phyloP scores from a whole-genome alignment of 2,329 filamentous ascomycete species.

The Arachnomyces sp. region DNA sequence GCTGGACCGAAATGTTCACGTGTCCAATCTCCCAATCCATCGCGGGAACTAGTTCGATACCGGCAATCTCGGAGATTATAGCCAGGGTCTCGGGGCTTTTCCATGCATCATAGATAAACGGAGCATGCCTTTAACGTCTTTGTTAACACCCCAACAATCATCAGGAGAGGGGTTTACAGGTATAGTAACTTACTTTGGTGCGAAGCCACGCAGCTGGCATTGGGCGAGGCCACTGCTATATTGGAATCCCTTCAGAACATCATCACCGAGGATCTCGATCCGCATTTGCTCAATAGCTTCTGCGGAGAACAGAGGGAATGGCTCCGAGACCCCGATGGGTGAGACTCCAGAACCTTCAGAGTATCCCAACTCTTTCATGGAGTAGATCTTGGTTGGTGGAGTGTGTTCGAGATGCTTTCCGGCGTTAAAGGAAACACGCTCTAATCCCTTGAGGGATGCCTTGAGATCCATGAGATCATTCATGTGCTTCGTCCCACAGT shows the following conservation, averaged over 20 bases:
- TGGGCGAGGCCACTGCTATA: constrained; percentile 52
- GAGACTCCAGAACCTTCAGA: constrained; percentile 51
- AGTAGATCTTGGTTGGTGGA: constrained; percentile 43
- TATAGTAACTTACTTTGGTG: constrained; percentile 41
- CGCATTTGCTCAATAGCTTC: constrained; percentile 56
- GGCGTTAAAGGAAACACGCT: constrained; percentile 42
- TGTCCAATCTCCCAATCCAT: constrained; percentile 51
- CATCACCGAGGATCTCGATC: constrained; percentile 50
- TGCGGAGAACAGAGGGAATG: constrained; percentile 54
- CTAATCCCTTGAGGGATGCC: constrained; percentile 12
- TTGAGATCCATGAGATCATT: constrained; percentile 26
- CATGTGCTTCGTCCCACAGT: constrained; percentile 10
- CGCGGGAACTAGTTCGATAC: constrained; percentile 46
- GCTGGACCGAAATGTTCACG: constrained; percentile 47
- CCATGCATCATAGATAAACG: constrained; percentile 58
- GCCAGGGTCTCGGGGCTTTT: constrained; percentile 43
- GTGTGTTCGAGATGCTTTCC: constrained; percentile 48
- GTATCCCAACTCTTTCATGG: constrained; percentile 55
- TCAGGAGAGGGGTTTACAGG: neutral
- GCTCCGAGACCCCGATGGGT: constrained; percentile 54
- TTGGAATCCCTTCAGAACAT: constrained; percentile 49
- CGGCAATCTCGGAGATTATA: constrained; percentile 46
- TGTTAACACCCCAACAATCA: constrained; percentile 7
- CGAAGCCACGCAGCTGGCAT: constrained; percentile 49
- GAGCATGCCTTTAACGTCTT: constrained; percentile 43